phyloP scores from a whole-genome alignment of 805 yeast species.

The Starmerella geochares region DNA sequence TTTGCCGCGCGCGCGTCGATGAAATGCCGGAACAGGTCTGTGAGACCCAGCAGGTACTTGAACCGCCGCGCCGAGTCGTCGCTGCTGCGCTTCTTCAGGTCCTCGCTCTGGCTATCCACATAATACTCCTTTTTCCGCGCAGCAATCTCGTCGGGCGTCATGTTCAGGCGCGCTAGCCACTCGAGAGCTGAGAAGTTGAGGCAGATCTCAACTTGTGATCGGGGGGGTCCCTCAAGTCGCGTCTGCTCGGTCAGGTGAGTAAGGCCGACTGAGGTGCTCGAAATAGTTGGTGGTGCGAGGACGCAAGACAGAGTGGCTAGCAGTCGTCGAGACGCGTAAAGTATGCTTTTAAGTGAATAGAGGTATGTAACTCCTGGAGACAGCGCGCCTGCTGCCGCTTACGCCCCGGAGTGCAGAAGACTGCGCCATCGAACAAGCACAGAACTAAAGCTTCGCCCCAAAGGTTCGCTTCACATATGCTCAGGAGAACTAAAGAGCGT shows the following conservation, averaged over 20 bases:
- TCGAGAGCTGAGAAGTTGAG: background rate
- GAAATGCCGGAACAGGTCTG: constrained; percentile 81
- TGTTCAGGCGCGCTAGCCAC: background rate
- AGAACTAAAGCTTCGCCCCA: no score
- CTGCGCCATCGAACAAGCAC: no score
- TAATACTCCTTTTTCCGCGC: constrained; percentile 27
- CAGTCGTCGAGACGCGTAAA: no score
- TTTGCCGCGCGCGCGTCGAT: constrained; percentile 71
- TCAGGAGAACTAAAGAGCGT: no score
- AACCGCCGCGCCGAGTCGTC: constrained; percentile 68
- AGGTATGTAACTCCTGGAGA: no score
- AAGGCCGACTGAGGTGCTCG: background rate
- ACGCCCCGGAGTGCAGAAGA: no score
- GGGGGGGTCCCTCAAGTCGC: background rate
- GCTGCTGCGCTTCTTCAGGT: constrained; percentile 30
- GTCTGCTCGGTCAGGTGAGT: constrained; percentile 7
- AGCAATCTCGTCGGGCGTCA: constrained; percentile 21
- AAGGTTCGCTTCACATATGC: no score
- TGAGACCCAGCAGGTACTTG: constrained; percentile 66
- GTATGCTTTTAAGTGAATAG: no score
- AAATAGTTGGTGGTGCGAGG: no score
- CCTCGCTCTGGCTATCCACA: constrained; percentile 26
- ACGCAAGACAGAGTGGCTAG: no score
- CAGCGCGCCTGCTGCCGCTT: no score
- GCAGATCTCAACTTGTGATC: background rate